Conservation (phyloP, 768 basidiomycete species). For the Favolaschia claudopus region DNA sequence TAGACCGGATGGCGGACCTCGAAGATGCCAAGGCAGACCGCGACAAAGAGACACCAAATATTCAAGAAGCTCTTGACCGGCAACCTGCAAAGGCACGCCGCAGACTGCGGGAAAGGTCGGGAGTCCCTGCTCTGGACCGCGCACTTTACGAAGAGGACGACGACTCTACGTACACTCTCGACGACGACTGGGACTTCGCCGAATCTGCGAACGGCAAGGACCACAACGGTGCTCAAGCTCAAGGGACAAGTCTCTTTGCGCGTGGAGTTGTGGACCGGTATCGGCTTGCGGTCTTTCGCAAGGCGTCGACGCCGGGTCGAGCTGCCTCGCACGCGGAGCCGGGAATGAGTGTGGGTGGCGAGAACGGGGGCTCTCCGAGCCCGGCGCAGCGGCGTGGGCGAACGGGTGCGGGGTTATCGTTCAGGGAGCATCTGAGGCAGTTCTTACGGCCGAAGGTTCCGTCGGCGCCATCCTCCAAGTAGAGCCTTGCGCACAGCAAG, state of each 20-base stretch:
- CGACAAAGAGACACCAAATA: too few relatives aligned
- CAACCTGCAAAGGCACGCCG: too few relatives aligned
- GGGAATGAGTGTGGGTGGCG: constrained; percentile 48
- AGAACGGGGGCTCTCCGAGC: constrained; percentile 52
- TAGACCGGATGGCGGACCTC: too few relatives aligned
- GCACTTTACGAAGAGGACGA: constrained; percentile 63
- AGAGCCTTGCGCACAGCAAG: constrained; percentile 41
- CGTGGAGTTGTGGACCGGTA: constrained; percentile 93
- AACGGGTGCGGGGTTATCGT: constrained; percentile 64
- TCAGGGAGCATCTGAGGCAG: constrained; percentile 75
- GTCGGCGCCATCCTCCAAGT: constrained; percentile 55
- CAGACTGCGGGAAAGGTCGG: constrained; percentile 81
- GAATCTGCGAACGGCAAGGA: constrained; percentile 85
- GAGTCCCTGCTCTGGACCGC: constrained; percentile 82
- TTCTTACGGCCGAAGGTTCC: constrained; percentile 81
- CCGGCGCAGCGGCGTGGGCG: constrained; percentile 73
- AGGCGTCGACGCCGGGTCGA: constrained; percentile 72
- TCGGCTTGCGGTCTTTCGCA: constrained; percentile 84
- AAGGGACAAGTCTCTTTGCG: constrained; percentile 86
- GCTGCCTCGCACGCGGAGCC: constrained; percentile 62
- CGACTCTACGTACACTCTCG: too few relatives aligned
- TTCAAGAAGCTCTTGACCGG: too few relatives aligned
- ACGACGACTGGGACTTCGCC: constrained; percentile 93
- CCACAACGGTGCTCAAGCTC: constrained; percentile 79
- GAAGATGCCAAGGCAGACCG: too few relatives aligned